Evolutionary conservation across 345 rosid species (phyloP), one percentile per base, ranked within the genome.

Genomic region (Eucalyptus leucophloia): DNA sequence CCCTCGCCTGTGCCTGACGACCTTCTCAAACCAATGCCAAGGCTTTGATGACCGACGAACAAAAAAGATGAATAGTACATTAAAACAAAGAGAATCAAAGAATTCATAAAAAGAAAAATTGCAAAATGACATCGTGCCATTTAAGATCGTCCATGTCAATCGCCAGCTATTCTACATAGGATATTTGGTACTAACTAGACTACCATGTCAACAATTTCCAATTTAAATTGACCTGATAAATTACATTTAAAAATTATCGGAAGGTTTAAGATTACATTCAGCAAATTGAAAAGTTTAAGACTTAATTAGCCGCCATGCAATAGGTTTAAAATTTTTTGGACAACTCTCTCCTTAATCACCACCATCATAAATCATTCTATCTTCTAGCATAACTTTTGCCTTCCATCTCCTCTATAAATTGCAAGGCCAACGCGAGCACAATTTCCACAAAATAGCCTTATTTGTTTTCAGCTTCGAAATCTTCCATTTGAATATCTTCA

Each of bases 401-500:
- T 72, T 72, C 82, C 45, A 19, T 72, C 82, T 34, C 82, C 82
- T 72, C 45, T 37, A 72, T 72, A 72, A 72, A 72, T 72, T 34
- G 82, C 26, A 19, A 72, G 82, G 44, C 82, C 82, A 18, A 72
- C 44, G 13, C 3, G 45, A 72, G 26, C 12, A 18, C 26, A 72
- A 37, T 37, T 72, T 72, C 14, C 82, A 37, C 82, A 37, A 37
- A 13, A 34, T 72, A 72, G 45, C 45, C 21, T 72, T 37, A 34
- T 72, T 72, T 72, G 44, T 72, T 72, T 72, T 72, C 28, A 34
- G 82, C 82, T 72, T 72, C 14, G 82, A 72, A 72, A 72, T 72
- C 82, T 72, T 72, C 82, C 82, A 72, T 34, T 72, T 34, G 44
- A 72, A 18, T 17, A 95, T 37, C 83, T 72, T 19, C 83, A 37